Conservation (phyloP, 805 yeast species). For the Cyberlindnera maritima region DNA sequence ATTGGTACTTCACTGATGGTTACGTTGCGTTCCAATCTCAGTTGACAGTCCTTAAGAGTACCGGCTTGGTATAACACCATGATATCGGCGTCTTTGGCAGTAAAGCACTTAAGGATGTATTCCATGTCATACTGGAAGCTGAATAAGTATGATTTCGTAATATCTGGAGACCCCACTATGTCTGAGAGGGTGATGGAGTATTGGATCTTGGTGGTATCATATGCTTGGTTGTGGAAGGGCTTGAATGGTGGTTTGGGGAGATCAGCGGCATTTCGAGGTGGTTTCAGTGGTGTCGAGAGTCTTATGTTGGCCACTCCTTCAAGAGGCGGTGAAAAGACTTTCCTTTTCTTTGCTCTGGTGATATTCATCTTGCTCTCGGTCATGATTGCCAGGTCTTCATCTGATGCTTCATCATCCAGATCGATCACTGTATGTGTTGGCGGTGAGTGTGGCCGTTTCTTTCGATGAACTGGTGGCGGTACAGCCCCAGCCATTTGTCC, state of each 20-base stretch:
- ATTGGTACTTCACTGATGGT: conserved; percentile 30
- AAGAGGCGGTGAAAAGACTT: too few species aligned
- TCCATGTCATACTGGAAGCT: conserved; percentile 45
- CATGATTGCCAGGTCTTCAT: background rate
- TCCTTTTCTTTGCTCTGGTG: too few species aligned
- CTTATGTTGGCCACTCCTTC: too few species aligned
- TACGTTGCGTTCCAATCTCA: conserved; percentile 3
- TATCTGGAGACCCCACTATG: conserved; percentile 33
- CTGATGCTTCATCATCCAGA: conserved; percentile 1
- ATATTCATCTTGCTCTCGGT: background rate
- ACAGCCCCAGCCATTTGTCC: too few species aligned
- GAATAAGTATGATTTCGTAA: conserved; percentile 42
- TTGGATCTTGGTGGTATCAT: conserved; percentile 16
- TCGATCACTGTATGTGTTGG: background rate
- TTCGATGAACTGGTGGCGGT: background rate
- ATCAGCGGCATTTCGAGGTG: background rate
- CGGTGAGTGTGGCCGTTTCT: background rate
- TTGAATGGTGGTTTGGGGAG: conserved; percentile 18
- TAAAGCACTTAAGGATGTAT: conserved; percentile 29
- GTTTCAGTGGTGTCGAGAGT: background rate
- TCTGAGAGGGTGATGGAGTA: conserved; percentile 28
- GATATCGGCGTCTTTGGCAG: conserved; percentile 12
- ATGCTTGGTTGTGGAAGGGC: conserved; percentile 21
- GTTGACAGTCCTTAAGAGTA: conserved; percentile 23
- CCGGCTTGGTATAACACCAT: conserved; percentile 33